Base-by-base conservation (phyloP, 495 filamentous ascomycete genomes). In the Penicillium chermesinum region DNA sequence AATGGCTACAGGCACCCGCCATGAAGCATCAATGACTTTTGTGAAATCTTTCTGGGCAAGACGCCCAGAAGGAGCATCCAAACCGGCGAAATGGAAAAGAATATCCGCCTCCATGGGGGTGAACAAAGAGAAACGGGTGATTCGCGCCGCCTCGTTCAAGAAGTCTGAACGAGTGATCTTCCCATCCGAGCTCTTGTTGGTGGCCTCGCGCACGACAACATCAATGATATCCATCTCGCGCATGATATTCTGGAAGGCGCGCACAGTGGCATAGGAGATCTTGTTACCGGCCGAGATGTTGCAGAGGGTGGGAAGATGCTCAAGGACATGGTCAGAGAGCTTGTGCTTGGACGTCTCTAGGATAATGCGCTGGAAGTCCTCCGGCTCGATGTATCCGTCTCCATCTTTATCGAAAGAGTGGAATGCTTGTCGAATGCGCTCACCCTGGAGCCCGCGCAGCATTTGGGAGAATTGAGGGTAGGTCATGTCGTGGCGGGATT, bases 51-150 rank as follows among this genome's bases (percentile, higher is more conserved):
- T 72, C 16, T 94, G 73, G 4, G 84, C 77, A n/a, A 98, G 79
- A 35, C 88, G 72, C 10, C 89, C 94, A 0, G 89, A 87, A 0
- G 89, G 86, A 49, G 89, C 85, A 61, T 96, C 89, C 37, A 98
- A 73, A 36, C 89, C 89, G 33, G 93, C 93, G 58, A 98, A 98
- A 67, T 98, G 93, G 76, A 98, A 98, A 14, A 98, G 78, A 54
- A 98, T 97, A 63, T 97, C 93, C 2, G 94, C 93, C 66, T 98
- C 93, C 91, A 98, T 96, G 1, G 93, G 93, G 0, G 93, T 96
- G 69, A 96, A 96, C 0, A 93, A 76, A 3, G 89, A 89, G 70
- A 96, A 98, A 16, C 94, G 82, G 18, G 90, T 93, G 57, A 90
- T 81, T 34, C 83, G 83, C 17, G 91, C 83, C 15, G 93, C 93